Percentiles rank a stretch among this genome's conserved stretches.
Conservation (phyloP, 345 rosid genomes). For the Chamaenerion angustifolium region DNA sequence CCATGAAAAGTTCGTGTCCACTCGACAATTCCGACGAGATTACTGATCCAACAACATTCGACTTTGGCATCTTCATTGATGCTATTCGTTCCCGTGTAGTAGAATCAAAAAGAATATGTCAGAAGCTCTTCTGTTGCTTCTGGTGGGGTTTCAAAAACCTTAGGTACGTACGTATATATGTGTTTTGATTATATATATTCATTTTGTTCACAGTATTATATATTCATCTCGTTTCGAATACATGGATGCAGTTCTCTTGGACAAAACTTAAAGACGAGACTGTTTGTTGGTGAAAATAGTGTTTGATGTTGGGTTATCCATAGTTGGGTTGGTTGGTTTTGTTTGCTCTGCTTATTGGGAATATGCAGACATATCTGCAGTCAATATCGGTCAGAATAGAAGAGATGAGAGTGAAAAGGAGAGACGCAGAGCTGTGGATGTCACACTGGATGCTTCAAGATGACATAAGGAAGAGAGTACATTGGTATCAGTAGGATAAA, state of each 20-base stretch:
- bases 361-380: no score
- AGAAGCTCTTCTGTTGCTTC: slow-evolving; percentile 57
- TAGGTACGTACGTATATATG: no score
- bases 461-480: slow-evolving; percentile 41
- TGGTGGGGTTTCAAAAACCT: slow-evolving; percentile 78
- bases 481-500: slow-evolving; percentile 65
- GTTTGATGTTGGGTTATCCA: slow-evolving; percentile 32
- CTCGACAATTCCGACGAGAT: no score
- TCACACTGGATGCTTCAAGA: slow-evolving; percentile 62
- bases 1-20: slow-evolving; percentile 18
- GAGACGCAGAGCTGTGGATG: no score
- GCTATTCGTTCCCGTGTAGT: slow-evolving; percentile 54
- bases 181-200: slow-evolving; percentile 37
- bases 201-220: no score
- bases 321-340: slow-evolving; percentile 29
- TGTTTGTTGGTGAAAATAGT: slow-evolving; percentile 28
- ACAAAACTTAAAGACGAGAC: slow-evolving; percentile 31
- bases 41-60: no score
- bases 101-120: slow-evolving; percentile 43
- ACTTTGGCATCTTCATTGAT: slow-evolving; percentile 48
- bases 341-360: slow-evolving; percentile 32
- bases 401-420: no score
- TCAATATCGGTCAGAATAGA: no score
- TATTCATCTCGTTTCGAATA: no score
- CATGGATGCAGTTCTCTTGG: no score